Evolutionary conservation across 1,139 yeast species (phyloP), one percentile per base, ranked within the genome.

Genomic region (Sugiyamaella castrensis): DNA sequence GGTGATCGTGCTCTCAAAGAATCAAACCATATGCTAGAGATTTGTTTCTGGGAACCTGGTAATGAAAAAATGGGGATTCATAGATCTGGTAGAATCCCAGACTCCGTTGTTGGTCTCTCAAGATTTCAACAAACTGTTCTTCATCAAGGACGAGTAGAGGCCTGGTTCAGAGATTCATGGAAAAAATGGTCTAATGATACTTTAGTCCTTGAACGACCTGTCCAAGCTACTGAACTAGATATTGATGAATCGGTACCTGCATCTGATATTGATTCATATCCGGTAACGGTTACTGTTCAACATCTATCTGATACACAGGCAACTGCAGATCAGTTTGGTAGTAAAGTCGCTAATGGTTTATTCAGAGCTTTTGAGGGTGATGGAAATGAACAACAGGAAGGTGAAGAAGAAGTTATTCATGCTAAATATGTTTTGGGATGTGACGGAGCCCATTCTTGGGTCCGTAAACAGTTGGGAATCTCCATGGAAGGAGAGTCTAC

Each of bases 371-470:
- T 67, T 50, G 70, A 63, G 19, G 71, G 71, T 30, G 71, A 67
- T 48, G 47, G 52, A 6, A 46, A 52, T 47, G 31, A 48, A 12
- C 38, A 46, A 12, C 30, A 29, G n/a, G 51, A 50, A 19, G 53
- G 47, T 8, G 48, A 46, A 12, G 36, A 30, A 37, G 56, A 48
- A 45, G 46, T 43, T 19, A 64, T 69, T 40, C 54, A 62, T 35
- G 69, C 71, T 31, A 69, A 69, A 50, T 69, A 68, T 53, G 68
- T 69, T 39, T 49, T 70, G 41, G 73, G 73, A 26, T 58, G 67
- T 40, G 73, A 70, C 52, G 73, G 73, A 40, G 73, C 73, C 13
- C 72, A 69, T 50, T 65, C 70, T 13, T 66, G 70, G 69, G 71
- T 68, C 34, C 57, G 73, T 43, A 64, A 64, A 43, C 63, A 62